phyloP scores from a whole-genome alignment of 2,329 filamentous ascomycete species.

The Nothopassalora personata region DNA sequence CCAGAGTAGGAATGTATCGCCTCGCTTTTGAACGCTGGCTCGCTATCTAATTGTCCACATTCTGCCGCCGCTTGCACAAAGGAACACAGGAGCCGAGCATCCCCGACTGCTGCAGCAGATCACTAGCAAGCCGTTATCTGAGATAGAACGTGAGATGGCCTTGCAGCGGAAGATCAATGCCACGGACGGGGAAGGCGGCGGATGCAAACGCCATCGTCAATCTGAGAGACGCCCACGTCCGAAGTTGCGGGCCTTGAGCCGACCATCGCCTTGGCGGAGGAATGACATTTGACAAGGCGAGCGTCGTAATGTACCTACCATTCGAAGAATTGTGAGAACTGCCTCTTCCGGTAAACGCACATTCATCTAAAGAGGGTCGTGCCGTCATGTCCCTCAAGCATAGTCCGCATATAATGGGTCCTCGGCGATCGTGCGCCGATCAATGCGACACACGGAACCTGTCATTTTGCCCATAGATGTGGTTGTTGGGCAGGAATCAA shows the following conservation, averaged over 20 bases:
- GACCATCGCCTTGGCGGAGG: not conserved
- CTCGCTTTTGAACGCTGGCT: not conserved
- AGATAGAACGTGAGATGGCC: not conserved
- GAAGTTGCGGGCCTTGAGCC: not conserved
- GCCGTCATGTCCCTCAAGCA: constrained; percentile 2
- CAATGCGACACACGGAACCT: not conserved
- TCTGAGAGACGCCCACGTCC: not conserved
- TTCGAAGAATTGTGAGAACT: not conserved
- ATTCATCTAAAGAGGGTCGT: not conserved
- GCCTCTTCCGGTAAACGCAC: not conserved
- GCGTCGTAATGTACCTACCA: not conserved
- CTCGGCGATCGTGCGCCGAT: not conserved
- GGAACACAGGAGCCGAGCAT: not conserved
- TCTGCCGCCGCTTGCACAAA: not conserved
- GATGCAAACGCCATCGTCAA: not conserved
- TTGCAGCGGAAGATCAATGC: constrained; percentile 4
- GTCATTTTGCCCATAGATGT: not conserved
- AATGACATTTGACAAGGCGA: not conserved
- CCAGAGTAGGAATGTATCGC: not conserved
- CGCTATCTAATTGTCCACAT: not conserved
- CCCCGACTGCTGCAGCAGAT: not conserved
- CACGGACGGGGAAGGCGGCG: not conserved
- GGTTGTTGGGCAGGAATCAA: constrained; percentile 3
- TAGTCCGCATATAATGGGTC: not conserved
- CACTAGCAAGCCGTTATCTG: not conserved